phyloP scores from a whole-genome alignment of 129 eudicot genomes.

The Silybum marianum region DNA sequence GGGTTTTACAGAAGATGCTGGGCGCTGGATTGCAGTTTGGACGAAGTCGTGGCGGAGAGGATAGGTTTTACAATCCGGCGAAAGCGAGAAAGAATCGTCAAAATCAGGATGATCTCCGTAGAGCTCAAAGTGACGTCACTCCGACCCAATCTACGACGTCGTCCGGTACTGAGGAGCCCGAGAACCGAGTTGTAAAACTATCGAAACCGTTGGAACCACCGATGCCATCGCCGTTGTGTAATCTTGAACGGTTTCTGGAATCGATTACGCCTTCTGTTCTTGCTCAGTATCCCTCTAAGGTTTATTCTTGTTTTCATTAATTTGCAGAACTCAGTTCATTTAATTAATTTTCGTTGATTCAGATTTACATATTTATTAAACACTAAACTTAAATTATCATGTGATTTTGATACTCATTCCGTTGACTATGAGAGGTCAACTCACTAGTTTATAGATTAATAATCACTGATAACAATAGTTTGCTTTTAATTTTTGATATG shows the following conservation, averaged over 20 bases:
- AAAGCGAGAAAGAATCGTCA: conserved; percentile 64
- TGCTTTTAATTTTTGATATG: neutral
- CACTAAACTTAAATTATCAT: neutral
- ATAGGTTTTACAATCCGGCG: conserved; percentile 79
- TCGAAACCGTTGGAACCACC: conserved; percentile 36
- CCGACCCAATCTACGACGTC: conserved; percentile 37
- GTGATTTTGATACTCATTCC: neutral
- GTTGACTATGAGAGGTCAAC: conserved; percentile 32
- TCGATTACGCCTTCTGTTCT: conserved; percentile 77
- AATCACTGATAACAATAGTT: neutral
- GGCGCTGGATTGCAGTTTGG: conserved; percentile 90
- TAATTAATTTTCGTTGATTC: neutral
- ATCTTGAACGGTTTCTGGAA: conserved; percentile 75
- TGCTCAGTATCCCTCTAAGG: conserved; percentile 88
- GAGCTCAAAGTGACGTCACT: conserved; percentile 65
- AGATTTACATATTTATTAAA: neutral
- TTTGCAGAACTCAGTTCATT: neutral
- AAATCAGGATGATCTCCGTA: conserved; percentile 48
- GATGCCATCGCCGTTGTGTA: conserved; percentile 50
- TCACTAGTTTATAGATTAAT: conserved; percentile 4
- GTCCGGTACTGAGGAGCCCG: conserved; percentile 28
- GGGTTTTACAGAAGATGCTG: conserved; percentile 52
- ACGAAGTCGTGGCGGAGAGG: conserved; percentile 73
- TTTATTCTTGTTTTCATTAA: conserved; percentile 19
- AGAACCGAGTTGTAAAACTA: conserved; percentile 25